Evolutionary conservation across 139 green algal species (phyloP), one percentile per base, ranked within the genome.

Genomic region (Picochlorum sp.): DNA sequence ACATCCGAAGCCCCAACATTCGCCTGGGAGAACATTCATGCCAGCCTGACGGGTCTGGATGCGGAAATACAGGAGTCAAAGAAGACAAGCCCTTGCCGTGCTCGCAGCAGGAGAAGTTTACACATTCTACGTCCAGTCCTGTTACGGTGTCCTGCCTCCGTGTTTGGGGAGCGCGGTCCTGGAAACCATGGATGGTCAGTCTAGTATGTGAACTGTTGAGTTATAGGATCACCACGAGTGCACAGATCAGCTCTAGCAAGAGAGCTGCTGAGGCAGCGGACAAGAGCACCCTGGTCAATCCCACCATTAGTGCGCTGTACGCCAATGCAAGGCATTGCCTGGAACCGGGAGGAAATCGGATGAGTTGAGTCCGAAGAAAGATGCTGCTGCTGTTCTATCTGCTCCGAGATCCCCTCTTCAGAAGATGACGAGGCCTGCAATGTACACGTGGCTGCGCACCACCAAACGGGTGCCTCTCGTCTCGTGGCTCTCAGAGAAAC

Each of bases 51-150:
- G 7, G 24, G 10, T 8, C n/a, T 38, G 24, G 15, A 62, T 45
- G 24, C 56, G 16, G n/a, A 20, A 21, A 16, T 45, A 16, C 13
- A 45, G 14, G 20, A 70, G 18, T 55, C 54, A 32, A 51, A 71
- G 49, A 21, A 37, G 8, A 16, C 79, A 26, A 26, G 70, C 81
- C 1, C 24, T 50, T 23, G 62, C 73, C 6, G 67, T 90, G 15
- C 38, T 92, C 28, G 72, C 68, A 50, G 32, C 74, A 6, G 78
- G 67, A 3, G 87, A 95, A 69, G 45, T 89, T 69, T 88, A 23
- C 56, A 86, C 79, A 81, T 92, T 20, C 59, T 85, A 67, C 68
- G 87, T 10, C 87, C 87, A 0, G 55, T 95, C 3, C 10, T 88
- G 4, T 93, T 93, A 95, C 47, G 72, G 72, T 81, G 2, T 28